Base-by-base conservation (phyloP, 306 rosid genomes). In the Pachyrhizus erosus region DNA sequence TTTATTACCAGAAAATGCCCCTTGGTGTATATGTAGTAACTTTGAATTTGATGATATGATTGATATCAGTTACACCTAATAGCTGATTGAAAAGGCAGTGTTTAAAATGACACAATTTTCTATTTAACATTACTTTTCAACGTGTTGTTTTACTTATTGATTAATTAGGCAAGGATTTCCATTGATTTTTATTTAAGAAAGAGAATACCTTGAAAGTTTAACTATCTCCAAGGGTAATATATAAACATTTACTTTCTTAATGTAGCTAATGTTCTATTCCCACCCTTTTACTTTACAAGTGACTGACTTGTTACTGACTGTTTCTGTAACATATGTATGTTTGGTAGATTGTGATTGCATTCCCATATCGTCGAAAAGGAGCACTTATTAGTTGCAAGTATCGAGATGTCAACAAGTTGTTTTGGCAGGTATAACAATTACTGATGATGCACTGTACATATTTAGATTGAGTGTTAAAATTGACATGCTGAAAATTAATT, bases 361-460 rank as follows among this genome's bases (percentile, higher is more conserved):
- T 96, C 89, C 70, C 97, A 33, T 96, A 96, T 80, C 74, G 77
- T 83, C 90, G 90, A 37, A 73, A 87, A 61, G 89, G 93, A 83
- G 45, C 13, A 21, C 89, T 96, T 68, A 71, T 92, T 70, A 89
- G 96, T 88, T 96, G 99, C 97, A 96, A 96, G 88, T 96, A 93
- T 78, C 93, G 99, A 60, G 96, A 96, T 80, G 77, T 86, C 82
- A 76, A 87, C 88, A 96, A 93, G 89, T 78, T 55, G 45, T 96
- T 93, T 92, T 93, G 99, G 98, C 97, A 93, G 99, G 99, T 96
- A 80, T 29, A 68, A 64, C 83, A 43, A 52, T 33, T 70, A 67
- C 42, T 79, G 64, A 62, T 82, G 39, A 34, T 34, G 31, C 3
- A 6, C 75, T 70, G 66, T 76, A 26, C 26, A 24, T 80, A 49